phyloP scores from a whole-genome alignment of 331 rosid species.

The Rosa hybrid region DNA sequence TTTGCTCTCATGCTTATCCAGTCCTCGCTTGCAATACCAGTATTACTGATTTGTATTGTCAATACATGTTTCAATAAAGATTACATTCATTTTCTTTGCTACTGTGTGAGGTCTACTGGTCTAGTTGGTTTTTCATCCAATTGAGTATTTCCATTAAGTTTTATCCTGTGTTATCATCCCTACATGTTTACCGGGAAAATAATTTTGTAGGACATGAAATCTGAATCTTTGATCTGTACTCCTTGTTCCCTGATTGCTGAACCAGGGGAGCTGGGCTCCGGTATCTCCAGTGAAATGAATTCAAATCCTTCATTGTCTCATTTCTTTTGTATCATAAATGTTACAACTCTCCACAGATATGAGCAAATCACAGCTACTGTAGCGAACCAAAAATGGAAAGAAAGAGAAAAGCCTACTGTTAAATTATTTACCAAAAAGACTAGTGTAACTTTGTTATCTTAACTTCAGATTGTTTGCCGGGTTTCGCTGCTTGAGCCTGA shows the following conservation, averaged over 20 bases:
- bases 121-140: slow-evolving; percentile 5
- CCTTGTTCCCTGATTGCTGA: neutral
- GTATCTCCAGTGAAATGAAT: neutral
- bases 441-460: neutral
- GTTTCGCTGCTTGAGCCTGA: slow-evolving; percentile 46
- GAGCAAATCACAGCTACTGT: slow-evolving; percentile 1
- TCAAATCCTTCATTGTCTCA: neutral
- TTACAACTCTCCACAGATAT: neutral
- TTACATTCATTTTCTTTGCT: neutral
- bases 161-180: neutral
- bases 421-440: neutral
- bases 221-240: neutral
- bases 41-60: slow-evolving; percentile 14
- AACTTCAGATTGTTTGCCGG: slow-evolving; percentile 21
- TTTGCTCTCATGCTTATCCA: slow-evolving; percentile 22
- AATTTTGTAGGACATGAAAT: neutral
- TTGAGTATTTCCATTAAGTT: neutral
- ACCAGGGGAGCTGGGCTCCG: neutral
- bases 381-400: neutral
- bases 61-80: neutral
- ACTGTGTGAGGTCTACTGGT: neutral
- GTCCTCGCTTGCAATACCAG: slow-evolving; percentile 31
- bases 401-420: neutral
- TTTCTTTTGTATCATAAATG: neutral
- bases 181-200: neutral